Base-by-base conservation (phyloP, 169 alveolate species). In the Eimeria falciformis region DNA sequence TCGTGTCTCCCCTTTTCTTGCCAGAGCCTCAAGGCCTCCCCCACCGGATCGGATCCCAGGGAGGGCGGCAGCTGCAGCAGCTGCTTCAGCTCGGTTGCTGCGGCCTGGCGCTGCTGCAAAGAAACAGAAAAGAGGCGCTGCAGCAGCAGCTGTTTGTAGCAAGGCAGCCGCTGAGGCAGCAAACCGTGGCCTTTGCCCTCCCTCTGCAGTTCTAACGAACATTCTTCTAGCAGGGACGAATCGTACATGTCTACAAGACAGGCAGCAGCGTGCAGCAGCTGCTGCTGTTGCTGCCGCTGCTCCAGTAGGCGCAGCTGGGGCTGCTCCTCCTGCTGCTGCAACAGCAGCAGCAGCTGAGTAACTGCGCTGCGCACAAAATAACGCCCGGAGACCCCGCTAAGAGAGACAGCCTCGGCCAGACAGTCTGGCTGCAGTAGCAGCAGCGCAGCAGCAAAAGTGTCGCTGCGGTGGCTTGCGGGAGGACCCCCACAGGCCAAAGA, bases 341-440 rank as follows among this genome's bases (percentile, higher is more conserved):
- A 27, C 75, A 9, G 77, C 89, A 78, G 71, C 87, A 79, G 56
- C 50, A 79, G 75, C 1, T 47, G 86, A 0, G 86, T 77, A 21
- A 73, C 89, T 0, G 89, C 89, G 58, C 55, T 79, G 75, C 75
- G 65, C 50, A 79, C 55, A 55, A 79, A 79, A 27, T 73, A 37
- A 12, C 89, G 89, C 69, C 75, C 75, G 12, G 73, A 50, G 3
- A 53, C 89, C 18, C 89, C 89, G 0, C 47, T 27, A n/a, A 79
- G 89, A 27, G 89, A 53, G 43, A 79, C 56, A 23, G 89, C 89
- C 89, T 79, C 89, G 6, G 47, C 50, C 29, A 79, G 73, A 40
- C 89, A 79, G 89, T 79, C 89, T 17, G 89, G 89, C 43, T 79
- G 89, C 75, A 79, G 77, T 21, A 79, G 75, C 75, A 79, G 73